A percentile compares a stretch with the other conserved stretches of the same genome.
Evolutionary conservation across 2,329 filamentous ascomycete species (phyloP).

Genomic region (Trichoderma citrinoviride): DNA sequence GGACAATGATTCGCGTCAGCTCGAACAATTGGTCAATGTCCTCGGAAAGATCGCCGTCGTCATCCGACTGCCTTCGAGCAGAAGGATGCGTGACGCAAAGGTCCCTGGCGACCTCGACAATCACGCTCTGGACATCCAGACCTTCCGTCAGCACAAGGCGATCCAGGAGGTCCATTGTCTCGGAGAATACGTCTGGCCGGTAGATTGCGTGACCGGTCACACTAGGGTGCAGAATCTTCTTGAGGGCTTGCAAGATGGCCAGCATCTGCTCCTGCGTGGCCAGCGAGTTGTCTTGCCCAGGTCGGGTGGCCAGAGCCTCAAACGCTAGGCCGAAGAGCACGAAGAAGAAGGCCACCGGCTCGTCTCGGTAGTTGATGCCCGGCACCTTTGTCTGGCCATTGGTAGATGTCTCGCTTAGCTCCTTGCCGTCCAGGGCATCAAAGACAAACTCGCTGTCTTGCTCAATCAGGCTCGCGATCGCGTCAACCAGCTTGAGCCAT

Average conservation of each 20-base stretch:
- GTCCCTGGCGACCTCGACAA: conserved; percentile 89
- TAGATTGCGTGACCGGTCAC: conserved; percentile 97
- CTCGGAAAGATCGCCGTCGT: conserved; percentile 81
- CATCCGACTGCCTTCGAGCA: conserved; percentile 55
- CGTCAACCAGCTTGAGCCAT: conserved; percentile 95
- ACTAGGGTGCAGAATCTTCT: conserved; percentile 90
- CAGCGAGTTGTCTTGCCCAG: conserved; percentile 50
- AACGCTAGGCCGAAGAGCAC: conserved; percentile 96
- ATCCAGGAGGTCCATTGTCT: conserved; percentile 95
- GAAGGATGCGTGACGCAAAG: conserved; percentile 90
- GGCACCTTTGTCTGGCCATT: conserved; percentile 59
- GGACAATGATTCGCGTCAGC: conserved; percentile 89
- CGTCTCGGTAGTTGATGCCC: conserved; percentile 96
- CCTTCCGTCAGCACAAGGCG: conserved; percentile 89
- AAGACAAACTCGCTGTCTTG: conserved; percentile 98
- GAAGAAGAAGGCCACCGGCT: conserved; percentile 98
- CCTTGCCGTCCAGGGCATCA: conserved; percentile 88
- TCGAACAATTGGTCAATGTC: conserved; percentile 98
- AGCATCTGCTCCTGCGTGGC: conserved; percentile 75
- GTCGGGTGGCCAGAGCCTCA: conserved; percentile 84
- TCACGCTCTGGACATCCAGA: conserved; percentile 82
- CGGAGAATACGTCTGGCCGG: conserved; percentile 89
- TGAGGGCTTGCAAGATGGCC: conserved; percentile 84
- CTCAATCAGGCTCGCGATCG: conserved; percentile 94
- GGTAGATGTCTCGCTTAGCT: conserved; percentile 46